Evolutionary conservation across 1,284 basidiomycete genomes (phyloP).

Genomic region (Heterobasidion irregulare): DNA sequence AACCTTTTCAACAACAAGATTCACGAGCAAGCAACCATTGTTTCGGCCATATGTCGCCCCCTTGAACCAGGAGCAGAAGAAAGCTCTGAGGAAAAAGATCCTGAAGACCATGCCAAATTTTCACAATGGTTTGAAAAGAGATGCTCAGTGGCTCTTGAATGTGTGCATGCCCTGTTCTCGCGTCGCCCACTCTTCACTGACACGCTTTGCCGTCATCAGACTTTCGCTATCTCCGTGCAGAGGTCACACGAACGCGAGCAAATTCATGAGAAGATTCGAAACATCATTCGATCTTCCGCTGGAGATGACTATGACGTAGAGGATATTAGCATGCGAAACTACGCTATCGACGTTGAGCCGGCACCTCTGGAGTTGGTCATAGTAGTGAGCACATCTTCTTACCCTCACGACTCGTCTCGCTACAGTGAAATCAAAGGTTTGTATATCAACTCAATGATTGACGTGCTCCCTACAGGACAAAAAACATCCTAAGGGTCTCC

Average conservation of each 20-base stretch:
- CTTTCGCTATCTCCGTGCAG: not conserved
- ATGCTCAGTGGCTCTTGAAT: not conserved
- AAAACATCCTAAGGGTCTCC: constrained; percentile 1
- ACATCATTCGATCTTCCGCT: not conserved
- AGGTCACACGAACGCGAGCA: not conserved
- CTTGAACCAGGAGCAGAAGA: not conserved
- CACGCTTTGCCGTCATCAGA: not conserved
- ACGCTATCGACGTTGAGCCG: constrained; percentile 9
- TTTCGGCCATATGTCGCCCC: not conserved
- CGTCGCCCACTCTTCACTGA: not conserved
- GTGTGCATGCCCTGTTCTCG: not conserved
- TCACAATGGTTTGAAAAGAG: not conserved
- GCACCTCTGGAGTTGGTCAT: constrained; percentile 9
- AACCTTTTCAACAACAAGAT: not conserved
- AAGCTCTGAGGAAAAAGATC: not conserved
- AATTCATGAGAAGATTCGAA: not conserved
- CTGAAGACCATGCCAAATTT: not conserved
- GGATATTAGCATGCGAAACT: constrained; percentile 8
- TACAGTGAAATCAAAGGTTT: not conserved
- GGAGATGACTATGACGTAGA: constrained; percentile 6
- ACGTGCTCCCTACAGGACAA: constrained; percentile 5
- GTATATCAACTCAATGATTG: not conserved
- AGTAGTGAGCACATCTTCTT: constrained; percentile 3
- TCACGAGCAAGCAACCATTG: not conserved
- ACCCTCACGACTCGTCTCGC: no score